Percentiles rank a stretch among this genome's conserved stretches.
Conservation (phyloP, 306 rosid species). For the Citrullus colocynthis region DNA sequence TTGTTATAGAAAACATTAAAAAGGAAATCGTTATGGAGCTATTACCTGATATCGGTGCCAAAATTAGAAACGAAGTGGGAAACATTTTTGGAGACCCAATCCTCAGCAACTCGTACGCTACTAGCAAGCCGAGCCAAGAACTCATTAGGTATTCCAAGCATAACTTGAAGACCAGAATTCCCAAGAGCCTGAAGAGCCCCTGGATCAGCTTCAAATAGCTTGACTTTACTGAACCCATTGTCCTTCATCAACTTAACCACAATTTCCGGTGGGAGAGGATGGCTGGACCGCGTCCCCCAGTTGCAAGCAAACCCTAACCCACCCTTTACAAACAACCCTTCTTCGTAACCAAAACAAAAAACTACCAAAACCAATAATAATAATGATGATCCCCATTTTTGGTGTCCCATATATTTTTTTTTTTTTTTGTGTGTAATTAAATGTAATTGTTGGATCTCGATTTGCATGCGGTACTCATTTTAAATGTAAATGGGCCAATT, state of each 20-base stretch:
- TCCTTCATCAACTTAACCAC: conserved; percentile 65
- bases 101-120: conserved; percentile 47
- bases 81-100: conserved; percentile 71
- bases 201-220: conserved; percentile 84
- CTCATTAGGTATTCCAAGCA: conserved; percentile 88
- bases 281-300: conserved; percentile 75
- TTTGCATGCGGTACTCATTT: neutral
- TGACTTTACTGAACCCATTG: conserved; percentile 73
- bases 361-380: conserved; percentile 23
- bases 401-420: too few relatives aligned
- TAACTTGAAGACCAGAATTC: conserved; percentile 56
- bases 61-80: conserved; percentile 49
- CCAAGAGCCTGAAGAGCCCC: conserved; percentile 72
- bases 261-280: conserved; percentile 50
- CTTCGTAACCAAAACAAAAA: conserved; percentile 26
- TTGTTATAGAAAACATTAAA: too few relatives aligned
- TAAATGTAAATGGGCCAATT: conserved; percentile 17
- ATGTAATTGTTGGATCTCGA: too few relatives aligned
- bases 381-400: neutral
- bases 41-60: conserved; percentile 67
- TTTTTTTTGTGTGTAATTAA: too few relatives aligned
- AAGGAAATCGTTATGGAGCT: too few relatives aligned
- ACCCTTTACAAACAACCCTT: conserved; percentile 16
- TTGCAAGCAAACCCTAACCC: conserved; percentile 52
- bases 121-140: conserved; percentile 51